These are phyloP conservation scores for Brassica juncea DNA, from an alignment of 345 rosid species.

Conservation along the genomic window DNA sequence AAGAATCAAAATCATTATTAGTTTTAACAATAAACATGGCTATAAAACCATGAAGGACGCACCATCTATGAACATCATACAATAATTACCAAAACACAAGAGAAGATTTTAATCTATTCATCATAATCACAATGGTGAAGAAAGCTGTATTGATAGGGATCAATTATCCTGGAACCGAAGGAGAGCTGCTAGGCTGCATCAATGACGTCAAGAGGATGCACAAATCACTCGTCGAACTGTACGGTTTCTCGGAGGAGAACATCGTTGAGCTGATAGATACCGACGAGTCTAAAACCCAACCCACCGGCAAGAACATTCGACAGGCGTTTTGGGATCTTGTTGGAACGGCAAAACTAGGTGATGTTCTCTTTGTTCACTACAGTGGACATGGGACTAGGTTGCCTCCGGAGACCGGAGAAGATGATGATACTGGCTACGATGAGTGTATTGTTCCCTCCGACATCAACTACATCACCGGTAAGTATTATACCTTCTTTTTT, in stretches of 20 bases:
- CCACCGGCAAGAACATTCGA: constrained; percentile 76
- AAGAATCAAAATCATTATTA: background rate
- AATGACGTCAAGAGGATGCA: constrained; percentile 70
- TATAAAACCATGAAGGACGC: background rate
- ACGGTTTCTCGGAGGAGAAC: constrained; percentile 64
- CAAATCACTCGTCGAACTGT: constrained; percentile 54
- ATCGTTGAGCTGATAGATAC: constrained; percentile 65
- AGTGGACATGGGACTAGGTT: constrained; percentile 91
- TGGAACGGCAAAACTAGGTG: constrained; percentile 57
- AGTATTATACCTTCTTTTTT: background rate
- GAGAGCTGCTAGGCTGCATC: constrained; percentile 75
- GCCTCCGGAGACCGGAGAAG: constrained; percentile 87
- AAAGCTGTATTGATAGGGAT: constrained; percentile 9
- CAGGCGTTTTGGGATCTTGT: constrained; percentile 51
- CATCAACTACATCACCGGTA: constrained; percentile 78
- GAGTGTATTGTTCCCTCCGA: constrained; percentile 89
- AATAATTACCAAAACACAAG: background rate
- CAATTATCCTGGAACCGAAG: constrained; percentile 41
- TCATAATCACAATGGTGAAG: constrained; percentile 10
- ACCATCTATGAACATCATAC: background rate
- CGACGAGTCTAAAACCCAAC: constrained; percentile 54
- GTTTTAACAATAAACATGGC: background rate
- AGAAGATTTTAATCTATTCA: background rate
- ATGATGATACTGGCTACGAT: constrained; percentile 84
- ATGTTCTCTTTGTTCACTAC: constrained; percentile 70